These are phyloP conservation scores for Pythium chondricola DNA, from an alignment of 352 stramenopile genomes.

Conservation along the genomic window DNA sequence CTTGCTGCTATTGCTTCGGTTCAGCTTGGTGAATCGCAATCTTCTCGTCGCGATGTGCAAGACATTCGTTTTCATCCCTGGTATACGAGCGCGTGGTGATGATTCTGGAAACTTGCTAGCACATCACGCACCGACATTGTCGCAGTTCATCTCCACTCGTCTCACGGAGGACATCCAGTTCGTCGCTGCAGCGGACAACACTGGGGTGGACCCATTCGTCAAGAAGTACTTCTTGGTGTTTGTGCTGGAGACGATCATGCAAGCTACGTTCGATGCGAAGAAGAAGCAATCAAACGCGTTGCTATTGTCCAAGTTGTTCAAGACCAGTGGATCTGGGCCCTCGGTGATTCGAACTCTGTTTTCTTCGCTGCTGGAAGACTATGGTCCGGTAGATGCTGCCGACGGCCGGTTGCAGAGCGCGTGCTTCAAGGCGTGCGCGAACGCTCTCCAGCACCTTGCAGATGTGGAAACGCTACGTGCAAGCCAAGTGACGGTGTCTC, in stretches of 20 bases:
- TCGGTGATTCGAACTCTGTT: too few species aligned
- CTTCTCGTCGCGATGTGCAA: conserved; percentile 63
- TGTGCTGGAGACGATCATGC: conserved; percentile 69
- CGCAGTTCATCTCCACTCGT: conserved; percentile 34
- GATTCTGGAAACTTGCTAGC: conserved; percentile 49
- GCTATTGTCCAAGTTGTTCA: conserved; percentile 59
- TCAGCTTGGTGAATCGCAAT: conserved; percentile 61
- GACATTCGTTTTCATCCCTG: conserved; percentile 49
- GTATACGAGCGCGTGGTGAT: conserved; percentile 62
- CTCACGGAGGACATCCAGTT: conserved; percentile 50
- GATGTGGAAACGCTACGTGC: conserved; percentile 61
- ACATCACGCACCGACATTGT: conserved; percentile 46
- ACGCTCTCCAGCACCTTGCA: conserved; percentile 49
- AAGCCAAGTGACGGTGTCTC: conserved; percentile 55
- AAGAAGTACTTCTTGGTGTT: conserved; percentile 77
- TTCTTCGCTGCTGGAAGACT: too few species aligned
- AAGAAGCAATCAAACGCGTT: conserved; percentile 74
- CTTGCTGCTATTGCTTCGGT: conserved; percentile 71
- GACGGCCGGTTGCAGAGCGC: conserved; percentile 54
- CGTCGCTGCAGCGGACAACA: conserved; percentile 23
- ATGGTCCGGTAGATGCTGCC: too few species aligned
- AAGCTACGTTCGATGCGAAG: conserved; percentile 68
- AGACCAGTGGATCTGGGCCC: too few species aligned
- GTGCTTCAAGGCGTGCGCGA: conserved; percentile 62
- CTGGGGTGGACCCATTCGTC: conserved; percentile 36